Conservation (phyloP, 202 grass and related monocot species). For the Panicum virgatum region DNA sequence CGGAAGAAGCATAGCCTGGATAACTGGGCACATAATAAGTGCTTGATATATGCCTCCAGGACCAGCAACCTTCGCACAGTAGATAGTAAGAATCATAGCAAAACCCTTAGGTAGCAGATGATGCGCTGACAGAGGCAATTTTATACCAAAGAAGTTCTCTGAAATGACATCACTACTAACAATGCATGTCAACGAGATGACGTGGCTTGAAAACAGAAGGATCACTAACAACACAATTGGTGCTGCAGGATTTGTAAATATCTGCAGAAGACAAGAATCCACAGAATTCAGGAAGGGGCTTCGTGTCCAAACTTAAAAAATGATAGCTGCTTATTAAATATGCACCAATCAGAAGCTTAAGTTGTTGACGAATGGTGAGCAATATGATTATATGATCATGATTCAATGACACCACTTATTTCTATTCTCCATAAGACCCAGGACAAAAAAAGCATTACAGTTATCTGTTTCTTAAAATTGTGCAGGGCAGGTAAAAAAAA, state of each 20-base stretch:
- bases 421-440: not conserved
- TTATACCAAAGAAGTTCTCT: conserved; percentile 62
- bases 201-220: conserved; percentile 74
- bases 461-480: not conserved
- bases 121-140: conserved; percentile 43
- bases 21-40: conserved; percentile 65
- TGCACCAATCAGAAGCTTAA: not conserved
- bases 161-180: conserved; percentile 51
- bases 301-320: not conserved
- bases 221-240: conserved; percentile 69
- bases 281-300: conserved; percentile 1
- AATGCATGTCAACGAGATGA: conserved; percentile 62
- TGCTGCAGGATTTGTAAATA: conserved; percentile 58
- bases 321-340: not conserved
- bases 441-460: not conserved
- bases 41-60: conserved; percentile 76
- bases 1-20: conserved; percentile 82
- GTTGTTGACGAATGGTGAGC: not conserved
- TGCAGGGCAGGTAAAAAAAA: not conserved
- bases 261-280: conserved; percentile 44
- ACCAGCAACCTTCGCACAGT: conserved; percentile 58
- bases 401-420: not conserved
- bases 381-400: not conserved
- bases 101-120: conserved; percentile 60
- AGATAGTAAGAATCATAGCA: conserved; percentile 58